Evolutionary conservation across 768 basidiomycete genomes (phyloP), one percentile per base, ranked within the genome.

Genomic region (Mycena albidolilacea): DNA sequence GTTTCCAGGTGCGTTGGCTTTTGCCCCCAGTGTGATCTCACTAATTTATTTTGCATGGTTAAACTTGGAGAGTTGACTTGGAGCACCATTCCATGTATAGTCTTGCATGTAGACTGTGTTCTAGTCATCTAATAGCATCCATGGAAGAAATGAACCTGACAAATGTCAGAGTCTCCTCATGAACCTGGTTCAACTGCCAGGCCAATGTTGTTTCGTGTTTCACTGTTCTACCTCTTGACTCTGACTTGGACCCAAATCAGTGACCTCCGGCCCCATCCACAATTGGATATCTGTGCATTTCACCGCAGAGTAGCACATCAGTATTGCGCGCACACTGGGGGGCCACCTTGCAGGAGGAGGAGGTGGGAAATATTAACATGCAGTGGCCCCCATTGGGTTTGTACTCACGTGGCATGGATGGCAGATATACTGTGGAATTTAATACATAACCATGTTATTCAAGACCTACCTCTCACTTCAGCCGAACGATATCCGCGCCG

Each of bases 371-470:
- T n/a, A n/a, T n/a, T n/a, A n/a, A n/a, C n/a, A n/a, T n/a, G 41
- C 41, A 41, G 41, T 41, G 41, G 7, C 41, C 41, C 6, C 41
- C 41, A 41, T 41, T 41, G 41, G 41, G 41, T 41, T 58, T 19
- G 57, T 58, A 38, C 57, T 37, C 57, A 58, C 23, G 35, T 57
- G 55, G 23, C 55, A 57, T 57, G 55, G 55, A 57, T 57, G 55
- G 57, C 57, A 58, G 57, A 38, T 58, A 58, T 38, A 58, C 11
- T 41, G 35, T 38, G 57, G 35, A 58, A 58, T 58, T 58, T 35
- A 38, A 58, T 58, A 58, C 57, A 38, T 58, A 38, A 58, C 57
- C 57, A 58, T 58, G 57, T 58, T 58, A 58, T 46, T 46, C 44
- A 46, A 46, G 14, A 8, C 44, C 7, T 9, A 46, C 35, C 57